Base-by-base conservation (phyloP, 2,329 filamentous ascomycete genomes). In the Penicillium nordicum region DNA sequence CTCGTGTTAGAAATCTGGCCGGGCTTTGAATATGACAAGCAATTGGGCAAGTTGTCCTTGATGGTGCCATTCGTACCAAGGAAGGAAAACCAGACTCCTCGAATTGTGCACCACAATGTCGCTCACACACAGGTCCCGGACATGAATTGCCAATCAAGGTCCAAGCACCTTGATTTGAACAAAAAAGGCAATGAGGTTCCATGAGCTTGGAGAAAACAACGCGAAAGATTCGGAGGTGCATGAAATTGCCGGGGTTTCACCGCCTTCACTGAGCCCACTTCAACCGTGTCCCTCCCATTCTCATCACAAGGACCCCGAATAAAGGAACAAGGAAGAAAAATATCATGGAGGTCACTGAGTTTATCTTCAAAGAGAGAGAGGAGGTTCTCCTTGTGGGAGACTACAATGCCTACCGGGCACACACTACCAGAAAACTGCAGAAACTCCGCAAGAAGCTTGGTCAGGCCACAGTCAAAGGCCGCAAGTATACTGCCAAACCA, bases 261-360 rank as follows among this genome's bases (percentile, higher is more conserved):
- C 68, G 63, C 66, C 65, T 64, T 67, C 27, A 42, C 55, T 44
- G 54, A 58, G 54, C 64, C 66, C 63, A 63, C 57, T 51, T 55
- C 58, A 60, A 57, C 52, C 58, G 53, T 59, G 50, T 58, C 54
- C 50, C 50, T 58, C 40, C 42, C n/a, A 44, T 42, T 50, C 57
- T 47, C 50, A 58, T 54, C 52, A 29, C 12, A 18, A 25, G 30
- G 23, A 30, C 40, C n/a, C 38, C 52, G 36, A 54, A 44, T 47
- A 46, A 42, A 50, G 42, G 32, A 36, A 37, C 41, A 45, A 45
- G 38, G 41, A 38, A 43, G 40, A 25, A 27, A 42, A 49, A 37
- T 29, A 47, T 48, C 48, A 97, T 97, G 93, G 90, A 97, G 63
- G 90, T 97, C 75, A 97, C 94, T 55, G 85, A 85, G 65, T 92